phyloP scores from a whole-genome alignment of 371 early-diverging fungal species.

The Mortierella sp. region DNA sequence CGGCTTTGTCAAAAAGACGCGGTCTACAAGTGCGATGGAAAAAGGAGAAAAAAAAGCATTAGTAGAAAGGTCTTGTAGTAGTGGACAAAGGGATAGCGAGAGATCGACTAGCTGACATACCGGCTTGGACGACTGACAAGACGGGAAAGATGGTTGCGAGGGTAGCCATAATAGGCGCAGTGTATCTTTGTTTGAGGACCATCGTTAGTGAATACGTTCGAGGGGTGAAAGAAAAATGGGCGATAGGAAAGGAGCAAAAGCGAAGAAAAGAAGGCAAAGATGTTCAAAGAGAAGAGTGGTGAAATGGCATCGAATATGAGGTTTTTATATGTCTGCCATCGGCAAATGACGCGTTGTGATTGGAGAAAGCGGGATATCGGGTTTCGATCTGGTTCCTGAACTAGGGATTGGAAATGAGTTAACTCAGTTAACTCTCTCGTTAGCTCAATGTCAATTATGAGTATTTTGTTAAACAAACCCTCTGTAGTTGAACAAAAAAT shows the following conservation, averaged over 20 bases:
- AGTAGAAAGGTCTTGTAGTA: neutral
- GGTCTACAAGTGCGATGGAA: too few relatives aligned
- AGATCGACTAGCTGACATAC: neutral
- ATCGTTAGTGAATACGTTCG: neutral
- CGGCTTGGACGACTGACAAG: neutral
- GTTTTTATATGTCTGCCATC: neutral
- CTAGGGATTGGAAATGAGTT: neutral
- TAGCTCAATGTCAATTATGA: neutral
- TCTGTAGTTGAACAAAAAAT: too few relatives aligned
- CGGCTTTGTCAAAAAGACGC: constrained; percentile 9
- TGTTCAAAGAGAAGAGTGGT: too few relatives aligned
- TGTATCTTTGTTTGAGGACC: neutral
- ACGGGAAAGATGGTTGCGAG: neutral
- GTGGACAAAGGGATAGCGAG: neutral
- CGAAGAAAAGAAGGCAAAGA: neutral
- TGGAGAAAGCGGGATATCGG: neutral
- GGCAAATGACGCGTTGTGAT: neutral
- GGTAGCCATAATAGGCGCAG: neutral
- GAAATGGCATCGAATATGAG: neutral
- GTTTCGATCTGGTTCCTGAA: neutral
- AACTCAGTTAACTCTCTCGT: neutral
- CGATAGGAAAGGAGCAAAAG: neutral
- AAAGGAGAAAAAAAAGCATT: neutral
- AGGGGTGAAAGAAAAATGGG: neutral
- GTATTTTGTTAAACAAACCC: neutral